Base-by-base conservation (phyloP, 192 early-diverging fungal species). In the Podochytrium sp. region DNA sequence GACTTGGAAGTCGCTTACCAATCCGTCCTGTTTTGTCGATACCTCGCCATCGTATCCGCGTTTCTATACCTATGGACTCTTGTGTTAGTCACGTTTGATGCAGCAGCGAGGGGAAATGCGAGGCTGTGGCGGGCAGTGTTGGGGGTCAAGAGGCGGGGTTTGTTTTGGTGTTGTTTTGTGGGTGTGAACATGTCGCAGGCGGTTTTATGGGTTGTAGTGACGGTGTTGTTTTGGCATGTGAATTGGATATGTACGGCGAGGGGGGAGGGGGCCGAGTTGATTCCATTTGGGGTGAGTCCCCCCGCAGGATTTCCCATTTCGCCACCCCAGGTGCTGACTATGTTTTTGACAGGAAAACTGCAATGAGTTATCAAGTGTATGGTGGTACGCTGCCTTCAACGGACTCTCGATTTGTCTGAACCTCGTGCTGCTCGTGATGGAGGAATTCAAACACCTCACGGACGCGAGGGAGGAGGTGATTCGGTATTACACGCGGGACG, bases 341-440 rank as follows among this genome's bases (percentile, higher is more conserved):
- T 55, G 16, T 20, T 23, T 55, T 35, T n/a, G n/a, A 10, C 41
- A 41, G 42, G 12, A 40, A 18, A 40, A 47, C 63, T 65, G 63
- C 41, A 35, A 65, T 35, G 20, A 65, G 29, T 29, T 65, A 7
- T 34, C 63, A 14, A 65, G 35, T 35, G 35, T 65, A 18, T 65
- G 63, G 63, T 65, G 23, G n/a, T 65, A 65, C 41, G 63, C 41
- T 6, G 47, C 47, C 30, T 65, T 65, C 63, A 65, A 65, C 38
- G 43, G 25, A 23, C 7, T 10, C 47, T 38, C 63, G 23, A 49
- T 65, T 47, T 27, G 16, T 2, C 41, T 41, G 23, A 65, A 65
- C 29, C 33, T 65, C 41, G 12, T 25, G 38, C 20, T 65, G 14
- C 23, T 65, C 29, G 41, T 43, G 63, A 20, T 20, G 12, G 52